A percentile compares a stretch with the other conserved stretches of the same genome.
These are phyloP conservation scores for Pseudopithomyces chartarum DNA, from an alignment of 2,329 filamentous ascomycete genomes.

Conservation along the genomic window DNA sequence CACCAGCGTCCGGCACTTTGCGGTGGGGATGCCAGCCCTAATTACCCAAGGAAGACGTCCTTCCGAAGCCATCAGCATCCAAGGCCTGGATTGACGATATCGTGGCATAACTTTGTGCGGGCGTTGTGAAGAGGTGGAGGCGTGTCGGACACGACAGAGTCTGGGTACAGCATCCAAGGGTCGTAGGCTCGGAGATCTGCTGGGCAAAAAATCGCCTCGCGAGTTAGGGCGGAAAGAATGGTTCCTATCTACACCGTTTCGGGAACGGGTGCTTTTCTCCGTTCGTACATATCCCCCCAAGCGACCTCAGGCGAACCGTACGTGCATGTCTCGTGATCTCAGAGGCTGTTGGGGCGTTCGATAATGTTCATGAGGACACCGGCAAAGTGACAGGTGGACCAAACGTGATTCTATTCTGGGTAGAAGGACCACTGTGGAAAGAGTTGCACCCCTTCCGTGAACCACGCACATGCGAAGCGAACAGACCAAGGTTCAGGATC, in stretches of 20 bases:
- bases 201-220: constrained; percentile 16
- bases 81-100: constrained; percentile 14
- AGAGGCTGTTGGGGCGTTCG: constrained; percentile 11
- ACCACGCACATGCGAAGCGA: constrained; percentile 11
- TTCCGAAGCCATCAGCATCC: constrained; percentile 20
- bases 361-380: constrained; percentile 15
- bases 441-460: constrained; percentile 21
- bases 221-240: constrained; percentile 19
- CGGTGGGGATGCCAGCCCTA: constrained; percentile 11
- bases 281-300: constrained; percentile 15
- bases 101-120: constrained; percentile 30
- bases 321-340: constrained; percentile 9
- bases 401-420: constrained; percentile 10
- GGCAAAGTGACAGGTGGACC: constrained; percentile 26
- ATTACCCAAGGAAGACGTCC: constrained; percentile 25
- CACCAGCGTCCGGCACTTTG: constrained; percentile 14
- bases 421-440: constrained; percentile 15
- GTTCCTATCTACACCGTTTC: constrained; percentile 18
- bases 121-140: constrained; percentile 18
- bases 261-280: constrained; percentile 30
- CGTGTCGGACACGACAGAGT: constrained; percentile 13
- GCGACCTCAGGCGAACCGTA: constrained; percentile 19
- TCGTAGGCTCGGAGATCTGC: constrained; percentile 11
- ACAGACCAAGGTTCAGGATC: constrained; percentile 16
- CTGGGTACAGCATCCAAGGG: constrained; percentile 8